phyloP scores from a whole-genome alignment of 345 rosid genomes.

The Melaleuca quinquenervia region DNA sequence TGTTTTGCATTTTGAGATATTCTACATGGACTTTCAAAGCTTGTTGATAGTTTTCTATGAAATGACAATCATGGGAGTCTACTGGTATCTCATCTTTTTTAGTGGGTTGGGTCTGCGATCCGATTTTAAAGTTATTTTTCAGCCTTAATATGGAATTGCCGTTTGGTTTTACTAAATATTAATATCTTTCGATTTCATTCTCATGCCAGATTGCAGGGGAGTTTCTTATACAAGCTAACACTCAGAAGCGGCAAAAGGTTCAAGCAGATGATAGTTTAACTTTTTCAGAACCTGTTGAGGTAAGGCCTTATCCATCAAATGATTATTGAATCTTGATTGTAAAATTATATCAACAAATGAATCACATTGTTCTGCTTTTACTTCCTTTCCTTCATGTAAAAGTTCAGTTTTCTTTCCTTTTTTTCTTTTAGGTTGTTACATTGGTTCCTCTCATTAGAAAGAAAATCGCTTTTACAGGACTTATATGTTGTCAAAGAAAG shows the following conservation, averaged over 20 bases:
- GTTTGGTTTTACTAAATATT: neutral
- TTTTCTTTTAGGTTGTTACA: neutral
- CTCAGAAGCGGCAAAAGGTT: constrained; percentile 70
- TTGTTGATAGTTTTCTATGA: neutral
- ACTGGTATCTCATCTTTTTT: neutral
- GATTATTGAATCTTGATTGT: neutral
- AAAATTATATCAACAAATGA: neutral
- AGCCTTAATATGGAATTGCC: neutral
- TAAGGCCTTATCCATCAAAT: constrained; percentile 9
- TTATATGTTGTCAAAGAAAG: neutral
- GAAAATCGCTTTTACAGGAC: neutral
- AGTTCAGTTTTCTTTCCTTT: neutral
- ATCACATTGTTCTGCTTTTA: neutral
- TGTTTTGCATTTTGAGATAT: neutral
- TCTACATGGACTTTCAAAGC: neutral
- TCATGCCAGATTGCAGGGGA: constrained; percentile 59
- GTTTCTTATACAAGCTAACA: constrained; percentile 88
- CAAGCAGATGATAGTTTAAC: constrained; percentile 37
- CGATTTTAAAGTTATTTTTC: neutral
- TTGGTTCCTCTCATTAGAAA: neutral
- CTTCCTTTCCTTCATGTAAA: neutral
- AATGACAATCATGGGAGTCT: neutral
- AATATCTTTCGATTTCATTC: neutral
- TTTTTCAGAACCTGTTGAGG: constrained; percentile 55
- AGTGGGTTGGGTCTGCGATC: neutral